phyloP scores from a whole-genome alignment of 768 basidiomycete species.

The Psilocybe azurescens region DNA sequence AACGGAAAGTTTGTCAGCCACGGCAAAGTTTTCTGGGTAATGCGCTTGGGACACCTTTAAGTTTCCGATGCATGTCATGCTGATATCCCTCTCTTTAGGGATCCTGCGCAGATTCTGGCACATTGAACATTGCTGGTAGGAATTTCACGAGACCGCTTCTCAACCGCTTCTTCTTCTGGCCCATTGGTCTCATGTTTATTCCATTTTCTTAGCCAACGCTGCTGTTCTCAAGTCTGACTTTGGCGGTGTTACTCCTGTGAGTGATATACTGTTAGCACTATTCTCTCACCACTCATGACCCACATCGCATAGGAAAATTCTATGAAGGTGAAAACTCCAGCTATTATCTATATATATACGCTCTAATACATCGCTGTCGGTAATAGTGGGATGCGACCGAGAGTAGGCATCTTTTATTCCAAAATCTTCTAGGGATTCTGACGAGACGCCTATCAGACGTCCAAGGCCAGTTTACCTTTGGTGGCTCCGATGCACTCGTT shows the following conservation, averaged over 20 bases:
- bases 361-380: not conserved
- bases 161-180: not conserved
- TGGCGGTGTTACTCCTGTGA: constrained; percentile 43
- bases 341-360: not conserved
- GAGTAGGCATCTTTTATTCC: constrained; percentile 23
- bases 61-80: not conserved
- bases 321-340: constrained; percentile 41
- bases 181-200: not conserved
- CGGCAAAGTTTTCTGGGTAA: constrained; percentile 41
- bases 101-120: constrained; percentile 32
- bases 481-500: constrained; percentile 40
- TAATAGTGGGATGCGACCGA: constrained; percentile 46
- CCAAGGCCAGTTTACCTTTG: constrained; percentile 38
- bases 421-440: not conserved
- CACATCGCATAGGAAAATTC: constrained; percentile 39
- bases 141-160: not conserved
- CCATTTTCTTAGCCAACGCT: constrained; percentile 31
- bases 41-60: too few relatives aligned
- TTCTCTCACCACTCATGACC: not conserved
- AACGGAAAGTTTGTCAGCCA: constrained; percentile 35
- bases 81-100: constrained; percentile 16
- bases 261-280: not conserved
- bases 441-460: constrained; percentile 21
- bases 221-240: constrained; percentile 41
- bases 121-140: constrained; percentile 36